These are phyloP conservation scores for Nigrospora sphaerica DNA, from an alignment of 2,329 filamentous ascomycete species.

Conservation along the genomic window DNA sequence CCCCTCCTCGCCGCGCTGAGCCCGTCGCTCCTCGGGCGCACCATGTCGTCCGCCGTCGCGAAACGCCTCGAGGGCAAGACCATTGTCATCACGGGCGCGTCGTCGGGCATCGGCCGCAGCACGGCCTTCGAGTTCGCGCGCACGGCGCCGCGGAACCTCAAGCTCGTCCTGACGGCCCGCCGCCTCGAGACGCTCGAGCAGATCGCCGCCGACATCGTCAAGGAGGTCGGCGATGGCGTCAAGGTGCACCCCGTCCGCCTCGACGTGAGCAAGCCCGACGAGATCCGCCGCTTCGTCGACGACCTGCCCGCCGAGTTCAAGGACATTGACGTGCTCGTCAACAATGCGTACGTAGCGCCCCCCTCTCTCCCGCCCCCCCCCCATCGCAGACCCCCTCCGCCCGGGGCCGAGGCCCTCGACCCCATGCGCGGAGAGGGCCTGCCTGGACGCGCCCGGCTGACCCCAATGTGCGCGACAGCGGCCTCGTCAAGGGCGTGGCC, in stretches of 20 bases:
- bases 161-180: constrained; percentile 83
- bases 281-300: constrained; percentile 66
- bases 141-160: constrained; percentile 70
- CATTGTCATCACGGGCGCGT: constrained; percentile 84
- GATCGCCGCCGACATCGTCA: constrained; percentile 67
- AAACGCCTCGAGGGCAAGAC: constrained; percentile 92
- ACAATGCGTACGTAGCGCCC: constrained; percentile 71
- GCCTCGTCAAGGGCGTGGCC: constrained; percentile 82
- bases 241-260: constrained; percentile 77
- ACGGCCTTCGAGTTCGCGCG: constrained; percentile 90
- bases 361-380: background rate
- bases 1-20: background rate
- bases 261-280: constrained; percentile 74
- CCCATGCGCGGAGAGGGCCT: background rate
- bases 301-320: constrained; percentile 74
- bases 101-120: constrained; percentile 79
- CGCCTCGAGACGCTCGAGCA: constrained; percentile 71
- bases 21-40: constrained; percentile 6
- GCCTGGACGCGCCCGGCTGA: background rate
- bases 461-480: constrained; percentile 40
- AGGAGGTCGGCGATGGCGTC: constrained; percentile 72
- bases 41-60: constrained; percentile 53
- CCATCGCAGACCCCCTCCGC: too few species aligned
- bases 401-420: background rate
- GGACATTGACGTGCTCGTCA: constrained; percentile 83